Evolutionary conservation across 768 basidiomycete species (phyloP).

Genomic region (Daedaleopsis nitida): DNA sequence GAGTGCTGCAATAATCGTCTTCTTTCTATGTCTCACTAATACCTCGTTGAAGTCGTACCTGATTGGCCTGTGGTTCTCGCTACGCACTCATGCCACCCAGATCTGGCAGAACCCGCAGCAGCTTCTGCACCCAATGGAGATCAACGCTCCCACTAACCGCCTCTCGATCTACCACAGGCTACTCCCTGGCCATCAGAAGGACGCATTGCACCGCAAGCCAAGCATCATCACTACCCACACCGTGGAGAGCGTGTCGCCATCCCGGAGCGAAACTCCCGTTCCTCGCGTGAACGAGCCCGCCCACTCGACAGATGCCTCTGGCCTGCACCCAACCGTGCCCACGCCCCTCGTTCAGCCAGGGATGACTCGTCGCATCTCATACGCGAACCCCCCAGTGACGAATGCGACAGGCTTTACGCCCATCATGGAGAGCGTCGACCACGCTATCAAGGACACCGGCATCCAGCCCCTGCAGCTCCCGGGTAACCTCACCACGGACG

Average conservation of each 20-base stretch:
- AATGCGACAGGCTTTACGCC: constrained; percentile 52
- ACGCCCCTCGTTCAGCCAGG: constrained; percentile 1
- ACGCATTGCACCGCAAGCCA: constrained; percentile 45
- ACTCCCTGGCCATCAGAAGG: constrained; percentile 36
- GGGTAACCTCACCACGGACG: constrained; percentile 74
- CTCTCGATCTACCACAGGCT: constrained; percentile 67
- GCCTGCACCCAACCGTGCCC: constrained; percentile 26
- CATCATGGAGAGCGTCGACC: constrained; percentile 76
- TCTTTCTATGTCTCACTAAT: not conserved
- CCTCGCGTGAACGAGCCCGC: constrained; percentile 6
- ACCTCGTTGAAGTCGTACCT: constrained; percentile 76
- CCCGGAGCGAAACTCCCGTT: constrained; percentile 42
- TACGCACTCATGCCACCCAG: constrained; percentile 95
- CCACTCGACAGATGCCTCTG: constrained; percentile 19
- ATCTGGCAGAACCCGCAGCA: constrained; percentile 99
- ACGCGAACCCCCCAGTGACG: constrained; percentile 41
- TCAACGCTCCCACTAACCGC: constrained; percentile 52
- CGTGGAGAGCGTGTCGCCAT: constrained; percentile 29
- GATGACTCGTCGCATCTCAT: constrained; percentile 46
- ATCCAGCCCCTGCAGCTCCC: constrained; percentile 58
- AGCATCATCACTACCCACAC: constrained; percentile 39
- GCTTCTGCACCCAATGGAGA: constrained; percentile 67
- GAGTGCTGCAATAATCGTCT: constrained; percentile 36
- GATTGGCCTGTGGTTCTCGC: constrained; percentile 97
- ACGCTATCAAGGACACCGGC: constrained; percentile 65